Base-by-base conservation (phyloP, 192 early-diverging fungal genomes). In the Coemansia sp. region DNA sequence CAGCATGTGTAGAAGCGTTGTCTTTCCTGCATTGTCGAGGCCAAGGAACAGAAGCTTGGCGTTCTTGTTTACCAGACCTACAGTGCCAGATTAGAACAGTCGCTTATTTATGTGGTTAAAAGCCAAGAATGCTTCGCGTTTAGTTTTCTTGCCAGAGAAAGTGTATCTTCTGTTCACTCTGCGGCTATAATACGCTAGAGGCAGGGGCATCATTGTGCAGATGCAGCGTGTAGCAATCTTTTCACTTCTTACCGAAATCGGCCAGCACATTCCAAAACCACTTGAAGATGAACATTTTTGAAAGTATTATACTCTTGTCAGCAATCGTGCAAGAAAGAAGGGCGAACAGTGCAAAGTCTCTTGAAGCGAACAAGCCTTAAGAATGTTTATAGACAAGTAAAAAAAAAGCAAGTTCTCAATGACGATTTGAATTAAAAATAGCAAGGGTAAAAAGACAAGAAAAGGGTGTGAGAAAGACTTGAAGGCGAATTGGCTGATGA, bases 1-100 rank as follows among this genome's bases (percentile, higher is more conserved):
- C 71, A 99, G 87, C 93, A 99, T 96, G 85, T 99, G 97, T 58
- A 99, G 87, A 20, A 99, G 86, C 52, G 97, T 99, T 3, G 97
- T 99, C 85, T 99, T 99, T 61, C 94, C 94, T 61, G 94, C 94
- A 84, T 96, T 96, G 81, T 99, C 97, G 48, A 99, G 87, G 60
- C 97, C 97, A 56, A 99, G 87, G 85, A 99, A 99, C 55, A 99
- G 85, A 71, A 99, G 94, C 84, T 96, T 98, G 59, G 95, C 97
- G 80, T 95, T 97, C 85, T 99, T 99, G 85, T 99, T 98, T 74
- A 95, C 82, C 74, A 99, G 88, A 70, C 97, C 96, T 98, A 78
- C 43, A 59, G 6, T 51, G 48, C 7, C 7, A 51, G 25, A 40
- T 40, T 15, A 40, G 37, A n/a, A n/a, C n/a, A n/a, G n/a, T n/a